Evolutionary conservation across 371 early-diverging fungal species (phyloP).

Genomic region (Syncephalastrum sp.): DNA sequence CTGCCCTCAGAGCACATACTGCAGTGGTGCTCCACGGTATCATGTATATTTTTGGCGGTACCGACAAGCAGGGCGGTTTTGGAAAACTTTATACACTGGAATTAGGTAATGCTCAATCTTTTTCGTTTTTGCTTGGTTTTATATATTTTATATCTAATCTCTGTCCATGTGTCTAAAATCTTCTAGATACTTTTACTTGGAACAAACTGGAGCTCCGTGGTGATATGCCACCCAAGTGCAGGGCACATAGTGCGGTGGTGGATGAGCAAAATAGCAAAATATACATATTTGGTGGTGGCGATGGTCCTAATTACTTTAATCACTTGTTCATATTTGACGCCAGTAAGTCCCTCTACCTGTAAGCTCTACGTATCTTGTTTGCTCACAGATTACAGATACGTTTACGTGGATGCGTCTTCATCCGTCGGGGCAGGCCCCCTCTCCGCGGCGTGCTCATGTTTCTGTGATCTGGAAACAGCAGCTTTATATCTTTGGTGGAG

Average conservation of each 20-base stretch:
- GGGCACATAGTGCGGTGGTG: conserved; percentile 80
- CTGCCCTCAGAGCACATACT: conserved; percentile 76
- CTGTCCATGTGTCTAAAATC: too few species aligned
- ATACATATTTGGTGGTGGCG: conserved; percentile 85
- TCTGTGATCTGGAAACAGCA: conserved; percentile 68
- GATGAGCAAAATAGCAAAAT: conserved; percentile 57
- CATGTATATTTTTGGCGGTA: conserved; percentile 86
- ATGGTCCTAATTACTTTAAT: conserved; percentile 82
- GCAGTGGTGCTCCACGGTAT: conserved; percentile 71
- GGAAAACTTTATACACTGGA: conserved; percentile 79
- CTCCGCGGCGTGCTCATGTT: conserved; percentile 76
- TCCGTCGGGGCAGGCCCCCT: conserved; percentile 56
- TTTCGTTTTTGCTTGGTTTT: background rate
- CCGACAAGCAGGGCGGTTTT: conserved; percentile 68
- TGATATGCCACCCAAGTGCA: conserved; percentile 68
- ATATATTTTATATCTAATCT: too few species aligned
- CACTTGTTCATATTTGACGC: conserved; percentile 43
- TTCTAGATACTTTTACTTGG: conserved; percentile 80
- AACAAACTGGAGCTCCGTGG: conserved; percentile 65
- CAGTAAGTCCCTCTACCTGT: conserved; percentile 4
- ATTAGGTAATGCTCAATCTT: conserved; percentile 46
- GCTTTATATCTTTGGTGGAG: conserved; percentile 86
- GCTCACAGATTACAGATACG: conserved; percentile 22
- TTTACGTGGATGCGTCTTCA: conserved; percentile 62
- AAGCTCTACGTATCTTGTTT: background rate